Conservation (phyloP, 345 rosid genomes). For the Syzygium oleosum region DNA sequence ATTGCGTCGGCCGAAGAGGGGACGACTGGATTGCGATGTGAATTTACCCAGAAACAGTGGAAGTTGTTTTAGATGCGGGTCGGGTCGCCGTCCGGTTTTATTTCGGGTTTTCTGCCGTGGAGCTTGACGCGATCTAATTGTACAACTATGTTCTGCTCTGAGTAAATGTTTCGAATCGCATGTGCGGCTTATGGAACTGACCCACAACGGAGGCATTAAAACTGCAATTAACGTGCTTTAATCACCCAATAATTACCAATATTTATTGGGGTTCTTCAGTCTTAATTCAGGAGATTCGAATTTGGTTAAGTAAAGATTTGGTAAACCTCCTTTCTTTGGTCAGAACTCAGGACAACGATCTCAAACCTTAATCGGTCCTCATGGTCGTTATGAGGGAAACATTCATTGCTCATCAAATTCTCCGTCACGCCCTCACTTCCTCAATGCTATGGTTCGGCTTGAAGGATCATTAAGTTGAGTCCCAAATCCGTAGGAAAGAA, state of each 20-base stretch:
- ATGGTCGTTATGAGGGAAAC: neutral
- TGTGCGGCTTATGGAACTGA: neutral
- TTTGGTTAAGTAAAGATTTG: neutral
- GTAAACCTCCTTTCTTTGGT: neutral
- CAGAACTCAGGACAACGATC: neutral
- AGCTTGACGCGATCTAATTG: neutral
- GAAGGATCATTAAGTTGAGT: neutral
- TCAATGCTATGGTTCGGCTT: neutral
- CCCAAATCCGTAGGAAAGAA: neutral
- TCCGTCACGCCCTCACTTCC: neutral
- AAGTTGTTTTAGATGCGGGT: neutral
- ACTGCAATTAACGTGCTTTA: neutral
- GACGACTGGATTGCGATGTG: neutral
- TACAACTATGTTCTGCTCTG: neutral
- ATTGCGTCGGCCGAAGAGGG: neutral
- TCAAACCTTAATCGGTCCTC: neutral
- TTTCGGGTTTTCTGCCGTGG: neutral
- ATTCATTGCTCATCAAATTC: neutral
- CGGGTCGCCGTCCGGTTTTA: neutral
- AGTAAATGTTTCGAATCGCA: neutral
- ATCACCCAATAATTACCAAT: neutral
- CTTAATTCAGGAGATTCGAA: neutral
- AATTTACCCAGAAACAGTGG: neutral
- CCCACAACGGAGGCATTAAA: neutral
- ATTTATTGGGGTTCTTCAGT: neutral